Evolutionary conservation across 2,329 filamentous ascomycete genomes (phyloP).

Genomic region (Nothophaeocryptopus gaeumannii): DNA sequence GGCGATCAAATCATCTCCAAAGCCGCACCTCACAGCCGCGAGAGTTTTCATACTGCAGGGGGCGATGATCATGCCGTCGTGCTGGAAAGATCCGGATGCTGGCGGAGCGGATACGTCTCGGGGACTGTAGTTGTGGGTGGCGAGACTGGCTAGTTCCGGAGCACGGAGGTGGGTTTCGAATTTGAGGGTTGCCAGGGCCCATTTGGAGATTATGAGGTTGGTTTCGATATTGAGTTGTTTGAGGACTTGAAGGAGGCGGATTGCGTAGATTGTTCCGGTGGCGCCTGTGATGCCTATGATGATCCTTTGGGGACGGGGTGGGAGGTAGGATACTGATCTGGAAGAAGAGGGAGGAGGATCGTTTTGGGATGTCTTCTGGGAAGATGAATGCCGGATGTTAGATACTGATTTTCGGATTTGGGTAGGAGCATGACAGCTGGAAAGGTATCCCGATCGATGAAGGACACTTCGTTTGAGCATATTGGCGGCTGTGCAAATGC

Average conservation of each 20-base stretch:
- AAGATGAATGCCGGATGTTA: too few species aligned
- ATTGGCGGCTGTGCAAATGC: too few species aligned
- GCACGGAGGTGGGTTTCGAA: constrained; percentile 9
- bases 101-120: constrained; percentile 48
- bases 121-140: constrained; percentile 35
- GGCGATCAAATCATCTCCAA: constrained; percentile 47
- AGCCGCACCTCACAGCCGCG: constrained; percentile 42
- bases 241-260: constrained; percentile 43
- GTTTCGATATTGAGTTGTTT: constrained; percentile 48
- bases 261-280: constrained; percentile 46
- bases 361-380: too few species aligned
- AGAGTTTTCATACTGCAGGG: constrained; percentile 52
- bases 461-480: too few species aligned
- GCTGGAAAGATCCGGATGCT: constrained; percentile 43
- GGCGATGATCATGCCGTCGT: constrained; percentile 48
- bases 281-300: constrained; percentile 52
- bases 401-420: too few species aligned
- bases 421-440: too few species aligned
- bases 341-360: too few species aligned
- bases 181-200: constrained; percentile 44
- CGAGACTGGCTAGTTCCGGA: constrained; percentile 4
- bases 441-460: too few species aligned
- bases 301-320: constrained; percentile 32
- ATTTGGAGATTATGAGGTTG: constrained; percentile 44
- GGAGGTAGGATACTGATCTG: too few species aligned